Percentiles rank a stretch among this genome's conserved stretches.
These are phyloP conservation scores for Pseudophaeomoniella oleicola DNA, from an alignment of 2,329 filamentous ascomycete species.

Conservation along the genomic window DNA sequence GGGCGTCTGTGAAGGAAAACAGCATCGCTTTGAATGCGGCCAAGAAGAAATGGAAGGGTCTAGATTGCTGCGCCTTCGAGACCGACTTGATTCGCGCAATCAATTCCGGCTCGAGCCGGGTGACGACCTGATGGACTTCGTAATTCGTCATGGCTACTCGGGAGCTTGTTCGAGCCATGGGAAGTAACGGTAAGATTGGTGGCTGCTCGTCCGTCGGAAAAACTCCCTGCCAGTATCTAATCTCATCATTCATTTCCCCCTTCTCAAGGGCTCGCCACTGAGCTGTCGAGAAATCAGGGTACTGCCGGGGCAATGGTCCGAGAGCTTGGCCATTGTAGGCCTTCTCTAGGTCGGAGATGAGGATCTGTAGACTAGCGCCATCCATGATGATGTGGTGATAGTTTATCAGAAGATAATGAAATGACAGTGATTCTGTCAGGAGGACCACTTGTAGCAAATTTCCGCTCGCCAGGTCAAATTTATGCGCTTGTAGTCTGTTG, in stretches of 20 bases:
- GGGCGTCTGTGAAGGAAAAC: slow-evolving; percentile 16
- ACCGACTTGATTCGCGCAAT: slow-evolving; percentile 11
- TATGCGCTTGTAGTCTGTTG: background rate
- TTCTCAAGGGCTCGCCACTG: slow-evolving; percentile 16
- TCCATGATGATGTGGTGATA: slow-evolving; percentile 39
- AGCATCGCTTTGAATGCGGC: slow-evolving; percentile 25
- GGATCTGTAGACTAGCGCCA: slow-evolving; percentile 27
- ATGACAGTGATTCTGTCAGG: slow-evolving; percentile 15
- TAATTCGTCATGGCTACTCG: slow-evolving; percentile 11
- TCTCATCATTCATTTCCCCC: slow-evolving; percentile 14
- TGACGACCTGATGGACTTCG: slow-evolving; percentile 7
- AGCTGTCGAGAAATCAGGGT: slow-evolving; percentile 18
- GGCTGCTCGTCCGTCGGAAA: slow-evolving; percentile 12
- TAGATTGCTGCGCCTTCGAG: slow-evolving; percentile 15
- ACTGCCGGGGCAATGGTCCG: slow-evolving; percentile 16
- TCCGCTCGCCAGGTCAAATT: background rate
- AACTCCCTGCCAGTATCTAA: slow-evolving; percentile 20
- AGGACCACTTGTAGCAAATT: background rate
- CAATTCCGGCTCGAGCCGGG: slow-evolving; percentile 9
- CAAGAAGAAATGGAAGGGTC: slow-evolving; percentile 33
- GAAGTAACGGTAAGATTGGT: slow-evolving; percentile 18
- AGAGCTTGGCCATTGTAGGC: slow-evolving; percentile 21
- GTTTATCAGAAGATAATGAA: slow-evolving; percentile 29
- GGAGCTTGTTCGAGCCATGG: slow-evolving; percentile 12
- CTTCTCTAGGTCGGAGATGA: slow-evolving; percentile 30